Evolutionary conservation across 2,329 filamentous ascomycete species (phyloP).

Genomic region (Fusarium sp.): DNA sequence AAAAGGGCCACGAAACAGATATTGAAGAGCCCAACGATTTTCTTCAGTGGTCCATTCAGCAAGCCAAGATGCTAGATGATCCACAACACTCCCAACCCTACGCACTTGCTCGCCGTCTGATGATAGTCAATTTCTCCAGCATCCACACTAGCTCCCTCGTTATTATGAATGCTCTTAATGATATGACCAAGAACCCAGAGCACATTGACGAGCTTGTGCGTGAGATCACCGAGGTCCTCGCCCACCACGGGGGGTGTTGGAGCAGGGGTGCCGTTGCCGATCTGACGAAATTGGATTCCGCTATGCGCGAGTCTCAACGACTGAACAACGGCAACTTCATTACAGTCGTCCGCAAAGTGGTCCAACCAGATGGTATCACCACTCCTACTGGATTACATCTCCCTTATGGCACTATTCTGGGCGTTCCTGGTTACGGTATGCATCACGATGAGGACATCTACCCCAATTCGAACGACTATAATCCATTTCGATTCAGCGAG

Average conservation of each 20-base stretch:
- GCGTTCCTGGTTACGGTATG: constrained; percentile 1
- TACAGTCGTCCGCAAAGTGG: constrained; percentile 1
- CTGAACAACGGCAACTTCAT: constrained; percentile 5
- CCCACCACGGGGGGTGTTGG: constrained; percentile 1
- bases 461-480: background rate
- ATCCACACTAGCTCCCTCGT: constrained; percentile 8
- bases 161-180: constrained; percentile 2
- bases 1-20: constrained; percentile 3
- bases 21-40: constrained; percentile 5
- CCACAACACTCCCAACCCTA: constrained; percentile 1
- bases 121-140: constrained; percentile 6
- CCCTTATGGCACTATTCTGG: constrained; percentile 2
- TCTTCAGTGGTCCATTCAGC: constrained; percentile 7
- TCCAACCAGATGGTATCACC: background rate
- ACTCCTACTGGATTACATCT: constrained; percentile 1
- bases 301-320: constrained; percentile 7
- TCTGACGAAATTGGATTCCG: constrained; percentile 1
- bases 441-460: constrained; percentile 4
- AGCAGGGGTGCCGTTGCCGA: constrained; percentile 1
- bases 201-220: constrained; percentile 1
- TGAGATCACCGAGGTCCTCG: constrained; percentile 1
- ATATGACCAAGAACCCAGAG: background rate
- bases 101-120: constrained; percentile 9
- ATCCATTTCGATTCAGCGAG: constrained; percentile 1
- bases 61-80: constrained; percentile 4